These are phyloP conservation scores for Capronia americana DNA, from an alignment of 2,329 filamentous ascomycete species.

Conservation along the genomic window DNA sequence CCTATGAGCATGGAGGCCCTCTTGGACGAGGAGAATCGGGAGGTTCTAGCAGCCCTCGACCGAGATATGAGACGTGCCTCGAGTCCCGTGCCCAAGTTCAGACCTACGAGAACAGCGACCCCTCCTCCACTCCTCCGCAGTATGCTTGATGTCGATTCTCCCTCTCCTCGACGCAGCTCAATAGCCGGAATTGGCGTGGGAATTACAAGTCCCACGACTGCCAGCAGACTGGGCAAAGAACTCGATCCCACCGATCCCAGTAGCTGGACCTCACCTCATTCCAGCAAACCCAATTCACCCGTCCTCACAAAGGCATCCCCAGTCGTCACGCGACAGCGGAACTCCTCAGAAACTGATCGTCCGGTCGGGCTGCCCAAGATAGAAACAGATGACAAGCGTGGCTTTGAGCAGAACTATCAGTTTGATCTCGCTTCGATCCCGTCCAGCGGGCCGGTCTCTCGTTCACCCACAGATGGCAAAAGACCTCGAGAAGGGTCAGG, in stretches of 20 bases:
- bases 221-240: conserved; percentile 44
- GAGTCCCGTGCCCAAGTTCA: conserved; percentile 41
- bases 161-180: conserved; percentile 46
- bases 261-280: conserved; percentile 44
- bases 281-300: conserved; percentile 41
- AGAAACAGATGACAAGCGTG: conserved; percentile 39
- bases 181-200: conserved; percentile 49
- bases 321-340: conserved; percentile 38
- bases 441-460: conserved; percentile 49
- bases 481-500: conserved; percentile 49
- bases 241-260: conserved; percentile 47
- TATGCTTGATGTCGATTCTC: conserved; percentile 67
- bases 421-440: conserved; percentile 55
- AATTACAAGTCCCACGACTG: conserved; percentile 43
- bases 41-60: conserved; percentile 74
- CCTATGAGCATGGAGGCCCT: conserved; percentile 77
- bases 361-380: conserved; percentile 38
- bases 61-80: conserved; percentile 44
- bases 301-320: conserved; percentile 46
- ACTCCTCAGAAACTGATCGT: conserved; percentile 44
- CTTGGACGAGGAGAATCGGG: conserved; percentile 76
- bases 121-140: conserved; percentile 68
- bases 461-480: conserved; percentile 48
- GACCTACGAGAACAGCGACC: conserved; percentile 61
- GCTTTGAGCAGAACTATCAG: conserved; percentile 47